These are phyloP conservation scores for Emericellopsis terricola DNA, from an alignment of 495 filamentous ascomycete species.

Conservation along the genomic window DNA sequence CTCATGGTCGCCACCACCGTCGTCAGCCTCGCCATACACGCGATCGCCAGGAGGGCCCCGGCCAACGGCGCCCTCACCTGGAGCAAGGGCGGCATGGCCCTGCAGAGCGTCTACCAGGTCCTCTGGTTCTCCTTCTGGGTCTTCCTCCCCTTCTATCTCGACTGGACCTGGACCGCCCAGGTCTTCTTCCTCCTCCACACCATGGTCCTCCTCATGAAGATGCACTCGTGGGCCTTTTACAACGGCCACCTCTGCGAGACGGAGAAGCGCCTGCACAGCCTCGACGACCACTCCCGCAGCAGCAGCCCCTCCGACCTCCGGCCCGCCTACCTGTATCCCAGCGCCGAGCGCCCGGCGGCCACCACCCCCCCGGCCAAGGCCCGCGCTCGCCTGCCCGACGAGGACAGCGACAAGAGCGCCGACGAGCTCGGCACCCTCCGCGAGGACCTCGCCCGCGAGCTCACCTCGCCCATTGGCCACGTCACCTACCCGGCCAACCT, in stretches of 20 bases:
- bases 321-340: conserved; percentile 61
- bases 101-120: conserved; percentile 70
- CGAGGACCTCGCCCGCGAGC: conserved; percentile 74
- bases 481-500: conserved; percentile 87
- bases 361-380: conserved; percentile 9
- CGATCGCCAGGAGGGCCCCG: conserved; percentile 34
- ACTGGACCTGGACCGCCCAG: conserved; percentile 87
- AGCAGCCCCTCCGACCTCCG: conserved; percentile 41
- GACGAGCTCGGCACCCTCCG: conserved; percentile 47
- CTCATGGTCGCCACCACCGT: conserved; percentile 66
- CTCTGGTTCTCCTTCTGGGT: conserved; percentile 75
- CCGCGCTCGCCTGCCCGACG: conserved; percentile 3
- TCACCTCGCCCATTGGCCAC: conserved; percentile 75
- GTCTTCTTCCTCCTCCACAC: conserved; percentile 89
- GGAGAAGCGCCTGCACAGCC: conserved; percentile 52
- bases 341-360: conserved; percentile 17
- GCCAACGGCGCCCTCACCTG: conserved; percentile 45
- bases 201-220: conserved; percentile 88
- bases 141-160: conserved; percentile 69
- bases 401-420: conserved; percentile 9
- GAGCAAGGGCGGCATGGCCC: conserved; percentile 51
- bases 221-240: conserved; percentile 97
- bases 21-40: conserved; percentile 57
- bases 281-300: conserved; percentile 33
- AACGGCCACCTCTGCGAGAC: conserved; percentile 88